Base-by-base conservation (phyloP, 2,329 filamentous ascomycete species). In the Trichoderma sp. region DNA sequence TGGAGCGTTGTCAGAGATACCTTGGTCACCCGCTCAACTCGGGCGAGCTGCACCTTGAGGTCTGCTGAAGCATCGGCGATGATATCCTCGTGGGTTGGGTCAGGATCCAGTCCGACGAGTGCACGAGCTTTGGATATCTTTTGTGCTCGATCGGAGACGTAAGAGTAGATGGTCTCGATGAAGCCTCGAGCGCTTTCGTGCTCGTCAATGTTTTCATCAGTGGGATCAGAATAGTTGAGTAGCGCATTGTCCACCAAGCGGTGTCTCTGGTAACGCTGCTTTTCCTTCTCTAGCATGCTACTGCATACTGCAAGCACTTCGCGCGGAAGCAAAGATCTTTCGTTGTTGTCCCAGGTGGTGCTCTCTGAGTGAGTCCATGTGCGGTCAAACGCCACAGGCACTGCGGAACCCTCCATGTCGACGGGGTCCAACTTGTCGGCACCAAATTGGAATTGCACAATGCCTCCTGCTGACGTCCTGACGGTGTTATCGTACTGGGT, bases 391-490 rank as follows among this genome's bases (percentile, higher is more conserved):
- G 97, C 88, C 61, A 99, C 96, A 5, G 96, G 96, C 74, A 92
- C 93, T 8, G 93, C 95, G 71, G 91, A 90, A 54, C 94, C 96
- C 79, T 99, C 96, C 95, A 99, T 99, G 77, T 98, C 94, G 24
- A 97, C 91, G 1, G 96, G 96, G 78, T 99, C 96, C 37, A 99
- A 84, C 72, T 95, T 94, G 76, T 99, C 96, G 37, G 96, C 96
- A 78, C 96, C 96, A 75, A 97, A 99, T 76, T 97, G 94, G 81
- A 99, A 98, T 77, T 99, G 96, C 2, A 99, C 94, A 70, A 99
- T 91, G 37, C 90, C 90, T 8, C 92, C 92, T 2, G 90, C 91
- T 0, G 94, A 97, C 32, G 95, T 98, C 68, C 96, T 89, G 0
- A 99, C 95, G 0, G 96, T 99, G 75, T 96, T 89, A 75, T 99